These are phyloP conservation scores for Nicotiana otophora DNA, from an alignment of 257 asterid genomes.

Conservation along the genomic window DNA sequence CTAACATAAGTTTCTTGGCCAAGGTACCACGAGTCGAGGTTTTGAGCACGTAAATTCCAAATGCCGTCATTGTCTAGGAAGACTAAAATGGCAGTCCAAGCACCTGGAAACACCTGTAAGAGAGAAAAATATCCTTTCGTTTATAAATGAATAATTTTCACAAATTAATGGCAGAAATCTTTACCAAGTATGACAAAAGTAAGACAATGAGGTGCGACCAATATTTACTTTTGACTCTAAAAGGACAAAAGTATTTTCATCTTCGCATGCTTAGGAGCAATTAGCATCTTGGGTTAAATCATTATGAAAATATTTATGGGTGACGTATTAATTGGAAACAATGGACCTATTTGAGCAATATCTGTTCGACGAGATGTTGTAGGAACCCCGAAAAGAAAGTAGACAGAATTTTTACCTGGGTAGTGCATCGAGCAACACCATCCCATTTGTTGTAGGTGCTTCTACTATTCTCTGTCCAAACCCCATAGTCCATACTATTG, in stretches of 20 bases:
- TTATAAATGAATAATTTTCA: not conserved
- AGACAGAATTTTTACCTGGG: conserved; percentile 47
- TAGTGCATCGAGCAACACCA: conserved; percentile 91
- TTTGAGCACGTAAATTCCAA: conserved; percentile 90
- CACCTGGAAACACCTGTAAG: conserved; percentile 82
- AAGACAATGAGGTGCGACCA: not conserved
- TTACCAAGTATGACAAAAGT: not conserved
- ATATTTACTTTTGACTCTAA: not conserved
- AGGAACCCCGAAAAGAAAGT: not conserved
- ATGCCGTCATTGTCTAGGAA: conserved; percentile 80
- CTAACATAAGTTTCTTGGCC: conserved; percentile 83
- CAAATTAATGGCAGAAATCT: not conserved
- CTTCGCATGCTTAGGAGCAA: not conserved
- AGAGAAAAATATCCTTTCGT: not conserved
- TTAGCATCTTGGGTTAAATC: not conserved
- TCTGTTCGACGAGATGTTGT: not conserved
- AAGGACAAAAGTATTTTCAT: not conserved
- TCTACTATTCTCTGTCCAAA: conserved; percentile 89
- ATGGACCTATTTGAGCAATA: not conserved
- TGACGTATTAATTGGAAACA: not conserved
- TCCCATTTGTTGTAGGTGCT: conserved; percentile 92
- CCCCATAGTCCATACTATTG: conserved; percentile 85
- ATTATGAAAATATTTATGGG: not conserved
- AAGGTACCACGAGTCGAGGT: conserved; percentile 92
- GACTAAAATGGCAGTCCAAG: conserved; percentile 88